A percentile compares a stretch with the other conserved stretches of the same genome.
phyloP scores from a whole-genome alignment of 163 green algal species.

The Chlorella variabilis region DNA sequence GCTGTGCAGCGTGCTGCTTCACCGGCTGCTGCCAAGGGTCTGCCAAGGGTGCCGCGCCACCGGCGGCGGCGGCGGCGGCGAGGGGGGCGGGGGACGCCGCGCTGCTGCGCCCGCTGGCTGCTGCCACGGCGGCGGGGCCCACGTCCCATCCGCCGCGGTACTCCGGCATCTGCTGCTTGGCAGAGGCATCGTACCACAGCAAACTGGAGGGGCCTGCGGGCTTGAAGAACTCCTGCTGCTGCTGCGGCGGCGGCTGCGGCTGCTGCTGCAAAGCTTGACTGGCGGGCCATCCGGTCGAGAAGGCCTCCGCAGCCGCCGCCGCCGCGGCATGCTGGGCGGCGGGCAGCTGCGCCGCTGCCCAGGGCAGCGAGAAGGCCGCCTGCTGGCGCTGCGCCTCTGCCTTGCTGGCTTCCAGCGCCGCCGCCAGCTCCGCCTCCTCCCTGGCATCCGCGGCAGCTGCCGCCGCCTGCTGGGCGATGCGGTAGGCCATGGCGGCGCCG shows the following conservation, averaged over 20 bases:
- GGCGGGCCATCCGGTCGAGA: not conserved
- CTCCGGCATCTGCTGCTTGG: not conserved
- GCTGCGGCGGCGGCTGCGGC: not conserved
- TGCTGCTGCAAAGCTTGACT: not conserved
- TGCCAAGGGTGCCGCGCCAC: no score
- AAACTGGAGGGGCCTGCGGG: not conserved
- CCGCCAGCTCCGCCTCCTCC: conserved; percentile 15
- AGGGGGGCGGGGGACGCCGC: not conserved
- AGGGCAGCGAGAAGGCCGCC: not conserved
- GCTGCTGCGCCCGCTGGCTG: conserved; percentile 18
- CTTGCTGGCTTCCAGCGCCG: conserved; percentile 28
- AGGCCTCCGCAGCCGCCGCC: not conserved
- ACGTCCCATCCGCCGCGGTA: conserved; percentile 13
- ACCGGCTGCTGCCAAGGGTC: conserved; percentile 1
- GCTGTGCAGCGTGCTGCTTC: not conserved
- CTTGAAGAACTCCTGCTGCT: not conserved
- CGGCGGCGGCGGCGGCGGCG: not conserved
- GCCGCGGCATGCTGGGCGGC: not conserved
- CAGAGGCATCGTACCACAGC: not conserved
- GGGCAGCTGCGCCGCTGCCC: not conserved
- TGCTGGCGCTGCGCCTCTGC: conserved; percentile 9
- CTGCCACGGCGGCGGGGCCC: conserved; percentile 2
- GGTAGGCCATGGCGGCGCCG: conserved; percentile 1
- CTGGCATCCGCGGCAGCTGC: not conserved
- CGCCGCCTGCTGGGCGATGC: not conserved